phyloP scores from a whole-genome alignment of 208 protist species.

The Crithidia fasciculata region DNA sequence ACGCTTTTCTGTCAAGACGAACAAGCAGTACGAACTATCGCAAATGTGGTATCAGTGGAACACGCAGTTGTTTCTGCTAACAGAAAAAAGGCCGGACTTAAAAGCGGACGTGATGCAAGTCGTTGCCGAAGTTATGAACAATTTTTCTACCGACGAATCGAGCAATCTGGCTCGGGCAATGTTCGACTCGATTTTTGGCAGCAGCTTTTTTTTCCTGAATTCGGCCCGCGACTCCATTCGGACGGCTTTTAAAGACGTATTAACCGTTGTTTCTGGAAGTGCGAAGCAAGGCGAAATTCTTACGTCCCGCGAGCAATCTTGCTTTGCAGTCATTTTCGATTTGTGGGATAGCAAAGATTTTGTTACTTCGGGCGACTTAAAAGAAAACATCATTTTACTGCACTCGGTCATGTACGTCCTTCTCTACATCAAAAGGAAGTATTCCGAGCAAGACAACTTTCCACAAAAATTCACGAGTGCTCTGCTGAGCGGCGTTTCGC shows the following conservation, averaged over 20 bases:
- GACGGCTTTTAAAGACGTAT: constrained; percentile 22
- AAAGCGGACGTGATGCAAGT: constrained; percentile 7
- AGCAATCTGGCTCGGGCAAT: constrained; percentile 7
- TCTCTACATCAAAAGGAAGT: constrained; percentile 34
- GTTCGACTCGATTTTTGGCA: constrained; percentile 32
- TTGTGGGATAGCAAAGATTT: constrained; percentile 48
- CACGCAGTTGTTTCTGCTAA: constrained; percentile 8
- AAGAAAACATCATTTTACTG: constrained; percentile 46
- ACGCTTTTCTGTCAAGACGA: constrained; percentile 15
- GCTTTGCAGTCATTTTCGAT: constrained; percentile 22
- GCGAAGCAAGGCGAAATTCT: neutral
- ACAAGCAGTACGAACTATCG: constrained; percentile 11
- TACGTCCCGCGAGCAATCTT: constrained; percentile 9
- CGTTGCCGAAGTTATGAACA: constrained; percentile 9
- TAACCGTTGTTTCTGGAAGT: constrained; percentile 2
- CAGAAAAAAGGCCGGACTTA: constrained; percentile 17
- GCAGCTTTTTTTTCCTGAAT: constrained; percentile 13
- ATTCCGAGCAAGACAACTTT: constrained; percentile 12
- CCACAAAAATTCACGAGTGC: constrained; percentile 38
- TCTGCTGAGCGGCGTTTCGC: constrained; percentile 53
- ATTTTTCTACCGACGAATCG: constrained; percentile 1
- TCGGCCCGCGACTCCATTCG: constrained; percentile 2
- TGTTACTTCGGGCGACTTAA: constrained; percentile 40
- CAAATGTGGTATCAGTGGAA: constrained; percentile 25
- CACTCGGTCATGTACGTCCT: constrained; percentile 67